Evolutionary conservation across 768 basidiomycete species (phyloP).

Genomic region (Russula virescens): DNA sequence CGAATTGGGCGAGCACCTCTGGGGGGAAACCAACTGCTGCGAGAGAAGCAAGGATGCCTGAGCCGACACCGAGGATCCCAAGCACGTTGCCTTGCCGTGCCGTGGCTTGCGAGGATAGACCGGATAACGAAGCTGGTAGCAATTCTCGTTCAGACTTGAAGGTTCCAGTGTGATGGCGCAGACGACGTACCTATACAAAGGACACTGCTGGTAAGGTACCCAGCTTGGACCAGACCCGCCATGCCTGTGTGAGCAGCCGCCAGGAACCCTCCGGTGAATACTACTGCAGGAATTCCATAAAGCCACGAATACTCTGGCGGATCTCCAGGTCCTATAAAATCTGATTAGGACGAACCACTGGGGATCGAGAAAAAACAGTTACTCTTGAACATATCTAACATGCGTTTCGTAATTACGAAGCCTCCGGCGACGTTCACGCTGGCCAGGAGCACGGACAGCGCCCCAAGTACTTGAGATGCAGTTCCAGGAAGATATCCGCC

Average conservation of each 20-base stretch:
- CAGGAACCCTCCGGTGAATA: conserved; percentile 80
- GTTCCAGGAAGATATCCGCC: conserved; percentile 81
- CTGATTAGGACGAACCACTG: background rate
- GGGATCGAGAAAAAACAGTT: conserved; percentile 23
- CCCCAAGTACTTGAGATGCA: conserved; percentile 72
- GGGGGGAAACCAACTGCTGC: conserved; percentile 78
- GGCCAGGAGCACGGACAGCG: conserved; percentile 78
- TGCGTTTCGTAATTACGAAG: conserved; percentile 84
- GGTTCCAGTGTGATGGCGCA: background rate
- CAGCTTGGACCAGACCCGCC: conserved; percentile 82
- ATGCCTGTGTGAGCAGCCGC: conserved; percentile 79
- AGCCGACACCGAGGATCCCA: conserved; percentile 80
- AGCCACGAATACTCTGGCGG: conserved; percentile 87
- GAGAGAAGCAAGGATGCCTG: conserved; percentile 75
- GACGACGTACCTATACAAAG: conserved; percentile 64
- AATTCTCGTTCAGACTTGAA: background rate
- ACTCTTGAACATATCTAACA: conserved; percentile 94
- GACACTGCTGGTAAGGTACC: conserved; percentile 79
- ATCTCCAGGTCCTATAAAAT: conserved; percentile 59
- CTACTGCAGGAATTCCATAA: conserved; percentile 70
- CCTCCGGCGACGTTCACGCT: conserved; percentile 87
- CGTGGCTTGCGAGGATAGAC: conserved; percentile 71
- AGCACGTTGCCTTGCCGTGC: conserved; percentile 85
- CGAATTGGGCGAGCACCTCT: conserved; percentile 72
- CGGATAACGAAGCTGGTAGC: conserved; percentile 63